These are phyloP conservation scores for Gaertneriomyces sp. DNA, from an alignment of 192 early-diverging fungal species.

Conservation along the genomic window DNA sequence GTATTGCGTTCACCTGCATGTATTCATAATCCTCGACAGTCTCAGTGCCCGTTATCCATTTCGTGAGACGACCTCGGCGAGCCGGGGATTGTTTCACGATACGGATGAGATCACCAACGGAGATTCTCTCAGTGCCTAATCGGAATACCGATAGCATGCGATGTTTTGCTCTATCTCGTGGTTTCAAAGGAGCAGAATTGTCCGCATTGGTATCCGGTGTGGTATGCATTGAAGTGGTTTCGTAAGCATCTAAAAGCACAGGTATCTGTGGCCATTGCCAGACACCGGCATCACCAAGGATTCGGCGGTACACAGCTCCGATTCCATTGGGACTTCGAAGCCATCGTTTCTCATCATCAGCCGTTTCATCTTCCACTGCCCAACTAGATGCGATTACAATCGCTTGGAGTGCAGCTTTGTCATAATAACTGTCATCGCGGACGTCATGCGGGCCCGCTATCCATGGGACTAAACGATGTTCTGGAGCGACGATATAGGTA, in stretches of 20 bases:
- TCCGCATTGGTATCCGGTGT: neutral
- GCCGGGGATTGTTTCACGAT: neutral
- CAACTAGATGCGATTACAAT: too few relatives aligned
- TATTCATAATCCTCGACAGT: constrained; percentile 8
- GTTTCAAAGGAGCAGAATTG: neutral
- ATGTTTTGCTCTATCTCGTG: neutral
- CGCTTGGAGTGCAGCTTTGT: too few relatives aligned
- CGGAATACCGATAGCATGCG: constrained; percentile 28
- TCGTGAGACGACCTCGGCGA: neutral
- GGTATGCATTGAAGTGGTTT: neutral
- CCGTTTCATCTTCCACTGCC: too few relatives aligned
- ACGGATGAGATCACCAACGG: constrained; percentile 14
- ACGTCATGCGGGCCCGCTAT: too few relatives aligned
- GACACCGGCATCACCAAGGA: neutral
- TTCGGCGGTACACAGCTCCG: neutral
- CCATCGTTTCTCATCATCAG: too few relatives aligned
- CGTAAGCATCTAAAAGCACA: neutral
- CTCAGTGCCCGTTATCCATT: neutral
- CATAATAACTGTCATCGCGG: too few relatives aligned
- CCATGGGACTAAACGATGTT: too few relatives aligned
- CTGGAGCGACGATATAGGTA: too few relatives aligned
- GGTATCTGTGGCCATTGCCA: neutral
- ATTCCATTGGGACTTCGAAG: neutral
- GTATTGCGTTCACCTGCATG: constrained; percentile 1
- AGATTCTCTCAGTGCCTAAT: constrained; percentile 28